Percentiles rank a stretch among this genome's conserved stretches.
Evolutionary conservation across 805 yeast genomes (phyloP).

Genomic region (Metschnikowia reukaufii): DNA sequence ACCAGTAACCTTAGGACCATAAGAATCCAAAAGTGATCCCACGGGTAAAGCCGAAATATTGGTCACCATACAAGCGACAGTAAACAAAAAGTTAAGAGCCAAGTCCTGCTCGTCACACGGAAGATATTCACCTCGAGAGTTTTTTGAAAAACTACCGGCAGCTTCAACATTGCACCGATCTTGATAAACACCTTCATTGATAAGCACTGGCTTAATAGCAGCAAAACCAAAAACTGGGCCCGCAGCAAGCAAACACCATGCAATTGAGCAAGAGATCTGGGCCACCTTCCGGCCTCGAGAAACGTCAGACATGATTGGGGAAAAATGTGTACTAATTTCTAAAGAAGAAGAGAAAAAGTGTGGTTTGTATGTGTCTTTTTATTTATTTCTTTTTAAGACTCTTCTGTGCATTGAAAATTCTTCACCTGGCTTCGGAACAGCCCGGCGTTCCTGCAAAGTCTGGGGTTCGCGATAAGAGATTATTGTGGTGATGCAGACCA

Average conservation of each 20-base stretch:
- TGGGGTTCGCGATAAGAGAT: constrained; percentile 6
- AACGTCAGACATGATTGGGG: constrained; percentile 12
- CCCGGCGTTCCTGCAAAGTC: constrained; percentile 3
- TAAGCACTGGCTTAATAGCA: constrained; percentile 81
- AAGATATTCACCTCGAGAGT: not conserved
- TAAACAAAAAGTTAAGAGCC: constrained; percentile 77
- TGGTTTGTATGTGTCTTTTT: not conserved
- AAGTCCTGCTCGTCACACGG: constrained; percentile 77
- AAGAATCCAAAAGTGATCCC: constrained; percentile 72
- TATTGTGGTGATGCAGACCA: not conserved
- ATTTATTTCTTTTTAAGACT: not conserved
- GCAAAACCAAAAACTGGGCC: constrained; percentile 97
- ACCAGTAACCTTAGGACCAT: constrained; percentile 81
- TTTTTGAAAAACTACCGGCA: not conserved
- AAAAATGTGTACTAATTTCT: not conserved
- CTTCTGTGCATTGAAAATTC: not conserved
- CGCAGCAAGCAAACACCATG: constrained; percentile 89
- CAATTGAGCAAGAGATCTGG: constrained; percentile 71
- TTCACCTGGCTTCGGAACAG: not conserved
- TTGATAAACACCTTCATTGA: constrained; percentile 73
- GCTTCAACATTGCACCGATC: constrained; percentile 49
- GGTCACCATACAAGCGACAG: constrained; percentile 83
- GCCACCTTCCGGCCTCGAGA: constrained; percentile 33
- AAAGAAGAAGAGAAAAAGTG: not conserved
- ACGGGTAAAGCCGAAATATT: constrained; percentile 81